Base-by-base conservation (phyloP, 768 basidiomycete genomes). In the Scleroderma bovista region DNA sequence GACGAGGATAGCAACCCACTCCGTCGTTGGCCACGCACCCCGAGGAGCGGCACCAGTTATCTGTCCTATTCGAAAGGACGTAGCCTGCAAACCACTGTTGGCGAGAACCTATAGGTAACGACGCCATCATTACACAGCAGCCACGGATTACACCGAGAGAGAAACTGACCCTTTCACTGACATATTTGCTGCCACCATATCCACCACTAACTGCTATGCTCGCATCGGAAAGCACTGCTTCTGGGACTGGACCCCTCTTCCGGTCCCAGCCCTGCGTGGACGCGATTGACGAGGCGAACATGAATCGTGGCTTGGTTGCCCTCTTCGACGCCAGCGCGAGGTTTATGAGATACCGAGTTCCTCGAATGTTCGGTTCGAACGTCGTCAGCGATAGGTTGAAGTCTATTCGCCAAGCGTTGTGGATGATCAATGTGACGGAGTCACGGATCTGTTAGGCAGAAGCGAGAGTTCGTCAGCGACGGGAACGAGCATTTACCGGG, bases 321-420 rank as follows among this genome's bases (percentile, higher is more conserved):
- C 49, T 53, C 7, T 43, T 55, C 31, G 69, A 71, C 3, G 57
- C 58, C 0, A 69, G 65, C 6, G 69, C 67, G 48, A 45, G 56
- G 49, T 74, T 71, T 36, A 80, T 60, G 19, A 81, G 65, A 53
- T 74, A 73, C 22, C 75, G 66, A 2, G 72, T 75, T 22, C 75
- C 75, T 17, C 60, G 63, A 26, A 82, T 63, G 54, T 78, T 73
- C 4, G 71, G 53, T 50, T 80, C 78, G 47, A 80, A 82, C 4
- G 77, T 79, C 1, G 69, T 61, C 26, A 80, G 59, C 11, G 71
- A 68, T 2, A 79, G 67, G 50, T 77, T 77, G 62, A 81, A 77
- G 58, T 79, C 75, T 23, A 79, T 62, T 1, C 64, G 65, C 78
- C 78, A 79, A 8, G 75, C 75, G 43, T 69, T 73, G 47, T 77